phyloP scores from a whole-genome alignment of 2,329 filamentous ascomycete species.

The Gyromitra esculenta region DNA sequence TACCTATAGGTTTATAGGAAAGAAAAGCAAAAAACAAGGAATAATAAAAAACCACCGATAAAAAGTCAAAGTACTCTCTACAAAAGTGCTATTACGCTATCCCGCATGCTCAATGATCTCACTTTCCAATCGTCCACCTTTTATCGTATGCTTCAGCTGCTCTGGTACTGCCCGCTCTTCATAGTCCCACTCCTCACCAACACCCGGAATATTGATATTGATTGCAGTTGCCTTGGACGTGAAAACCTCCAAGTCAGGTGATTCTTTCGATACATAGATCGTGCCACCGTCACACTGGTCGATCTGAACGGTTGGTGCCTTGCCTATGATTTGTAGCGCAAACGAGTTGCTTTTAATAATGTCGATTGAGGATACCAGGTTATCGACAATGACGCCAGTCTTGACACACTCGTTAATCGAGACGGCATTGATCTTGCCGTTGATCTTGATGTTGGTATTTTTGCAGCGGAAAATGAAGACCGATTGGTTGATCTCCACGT shows the following conservation, averaged over 20 bases:
- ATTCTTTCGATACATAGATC: constrained; percentile 85
- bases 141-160: constrained; percentile 83
- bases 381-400: constrained; percentile 86
- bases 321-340: constrained; percentile 88
- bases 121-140: constrained; percentile 79
- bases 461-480: constrained; percentile 92
- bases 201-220: constrained; percentile 84
- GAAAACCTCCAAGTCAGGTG: constrained; percentile 80
- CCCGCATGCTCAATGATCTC: constrained; percentile 97
- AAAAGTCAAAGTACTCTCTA: constrained; percentile 44
- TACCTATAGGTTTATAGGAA: constrained; percentile 11
- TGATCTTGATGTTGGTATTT: constrained; percentile 87
- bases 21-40: constrained; percentile 1
- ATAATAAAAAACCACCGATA: constrained; percentile 29
- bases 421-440: constrained; percentile 95
- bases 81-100: constrained; percentile 61
- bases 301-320: constrained; percentile 84
- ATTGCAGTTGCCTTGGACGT: constrained; percentile 86
- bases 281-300: constrained; percentile 93
- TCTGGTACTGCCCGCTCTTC: constrained; percentile 87
- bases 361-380: constrained; percentile 88
- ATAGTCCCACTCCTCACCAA: constrained; percentile 78
- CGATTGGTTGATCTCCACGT: constrained; percentile 84
- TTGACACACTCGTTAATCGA: constrained; percentile 90
- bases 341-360: constrained; percentile 96